Evolutionary conservation across 768 basidiomycete genomes (phyloP).

Genomic region (Lactarius hatsudake): DNA sequence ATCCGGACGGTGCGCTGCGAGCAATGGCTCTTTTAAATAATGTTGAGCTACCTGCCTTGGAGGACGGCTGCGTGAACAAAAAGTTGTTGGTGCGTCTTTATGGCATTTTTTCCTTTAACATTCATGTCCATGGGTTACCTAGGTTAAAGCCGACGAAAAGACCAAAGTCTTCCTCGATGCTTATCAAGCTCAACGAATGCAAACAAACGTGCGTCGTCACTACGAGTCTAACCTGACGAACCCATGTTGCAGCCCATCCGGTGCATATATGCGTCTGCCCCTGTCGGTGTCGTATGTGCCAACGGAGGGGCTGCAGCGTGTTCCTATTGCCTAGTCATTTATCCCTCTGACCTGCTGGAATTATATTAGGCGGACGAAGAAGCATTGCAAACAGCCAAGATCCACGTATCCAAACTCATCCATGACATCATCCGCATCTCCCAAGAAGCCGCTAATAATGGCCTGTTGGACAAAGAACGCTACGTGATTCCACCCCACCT

Average conservation of each 20-base stretch:
- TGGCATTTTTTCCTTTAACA: background rate
- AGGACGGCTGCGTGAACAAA: slow-evolving; percentile 60
- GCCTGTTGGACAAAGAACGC: slow-evolving; percentile 79
- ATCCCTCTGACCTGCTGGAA: slow-evolving; percentile 12
- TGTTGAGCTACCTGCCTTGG: slow-evolving; percentile 58
- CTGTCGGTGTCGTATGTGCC: background rate
- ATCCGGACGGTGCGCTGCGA: slow-evolving; percentile 85
- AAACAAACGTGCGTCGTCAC: slow-evolving; percentile 65
- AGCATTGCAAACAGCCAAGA: slow-evolving; percentile 57
- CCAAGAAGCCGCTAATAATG: slow-evolving; percentile 70
- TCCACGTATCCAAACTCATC: slow-evolving; percentile 61
- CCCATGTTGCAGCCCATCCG: slow-evolving; percentile 15
- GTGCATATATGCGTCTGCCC: slow-evolving; percentile 3
- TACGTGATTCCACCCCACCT: slow-evolving; percentile 94
- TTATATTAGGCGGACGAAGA: slow-evolving; percentile 65
- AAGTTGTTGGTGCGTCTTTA: slow-evolving; percentile 61
- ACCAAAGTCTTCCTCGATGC: slow-evolving; percentile 85
- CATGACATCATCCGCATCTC: slow-evolving; percentile 69
- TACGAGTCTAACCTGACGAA: slow-evolving; percentile 5
- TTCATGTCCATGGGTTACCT: slow-evolving; percentile 39
- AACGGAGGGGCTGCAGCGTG: slow-evolving; percentile 6
- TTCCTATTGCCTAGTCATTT: slow-evolving; percentile 2
- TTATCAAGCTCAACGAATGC: slow-evolving; percentile 74
- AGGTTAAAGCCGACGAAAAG: slow-evolving; percentile 98
- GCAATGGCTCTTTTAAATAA: slow-evolving; percentile 64